Percentiles rank a stretch among this genome's conserved stretches.
Conservation (phyloP, 768 basidiomycete species). For the Boletus vinaceobasis region DNA sequence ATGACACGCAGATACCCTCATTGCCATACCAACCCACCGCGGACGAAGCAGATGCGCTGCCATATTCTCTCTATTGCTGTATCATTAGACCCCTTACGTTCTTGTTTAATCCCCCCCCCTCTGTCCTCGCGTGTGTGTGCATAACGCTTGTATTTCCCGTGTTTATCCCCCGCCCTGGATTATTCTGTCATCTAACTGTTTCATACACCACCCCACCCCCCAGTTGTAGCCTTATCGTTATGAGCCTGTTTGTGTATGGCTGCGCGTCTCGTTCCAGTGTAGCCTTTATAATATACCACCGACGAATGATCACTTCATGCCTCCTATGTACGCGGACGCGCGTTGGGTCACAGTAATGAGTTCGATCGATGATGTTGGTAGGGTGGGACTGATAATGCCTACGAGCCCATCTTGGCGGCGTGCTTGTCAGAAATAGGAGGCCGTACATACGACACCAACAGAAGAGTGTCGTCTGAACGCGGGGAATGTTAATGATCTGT, state of each 20-base stretch:
- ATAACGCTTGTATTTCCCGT: neutral
- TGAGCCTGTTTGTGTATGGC: neutral
- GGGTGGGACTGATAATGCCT: too few species aligned
- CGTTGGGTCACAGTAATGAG: too few species aligned
- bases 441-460: too few species aligned
- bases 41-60: neutral
- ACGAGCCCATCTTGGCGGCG: too few species aligned
- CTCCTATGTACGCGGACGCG: too few species aligned
- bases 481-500: too few species aligned
- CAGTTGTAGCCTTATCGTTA: neutral
- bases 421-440: too few species aligned
- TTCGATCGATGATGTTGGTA: too few species aligned
- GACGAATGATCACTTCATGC: neutral
- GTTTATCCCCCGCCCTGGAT: neutral
- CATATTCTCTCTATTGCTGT: conserved; percentile 1
- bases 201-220: neutral
- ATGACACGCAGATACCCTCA: neutral
- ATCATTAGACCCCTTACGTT: neutral
- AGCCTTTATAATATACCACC: neutral
- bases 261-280: neutral
- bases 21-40: neutral
- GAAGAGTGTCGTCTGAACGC: too few species aligned
- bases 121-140: neutral
- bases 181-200: neutral
- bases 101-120: neutral